Evolutionary conservation across 2,329 filamentous ascomycete genomes (phyloP), one percentile per base, ranked within the genome.

Genomic region (Curvularia spicifera): DNA sequence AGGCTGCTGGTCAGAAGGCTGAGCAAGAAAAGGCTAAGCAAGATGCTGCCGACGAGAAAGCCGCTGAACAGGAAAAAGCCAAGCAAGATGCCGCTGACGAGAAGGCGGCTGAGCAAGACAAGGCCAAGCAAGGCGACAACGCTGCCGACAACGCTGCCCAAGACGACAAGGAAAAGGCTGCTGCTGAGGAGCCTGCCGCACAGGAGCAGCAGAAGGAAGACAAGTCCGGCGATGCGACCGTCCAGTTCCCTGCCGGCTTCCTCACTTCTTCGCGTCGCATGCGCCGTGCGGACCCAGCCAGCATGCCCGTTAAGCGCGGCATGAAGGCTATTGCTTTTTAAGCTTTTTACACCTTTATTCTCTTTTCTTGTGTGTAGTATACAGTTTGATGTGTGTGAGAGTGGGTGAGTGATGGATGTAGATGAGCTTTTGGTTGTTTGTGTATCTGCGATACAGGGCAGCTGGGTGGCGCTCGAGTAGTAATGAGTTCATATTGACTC

Each of bases 201-300:
- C 42, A 44, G 22, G 12, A 44, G 24, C 42, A 44, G 42, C 22
- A 44, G 20, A 22, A 44, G 24, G 40, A 15, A 42, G 40, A 24
- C 13, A 37, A 39, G 6, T n/a, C 56, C 4, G 57, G 57, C 2
- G 53, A 49, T 1, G 48, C 57, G 2, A 48, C 49, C 2, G 49
- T 61, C 20, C 48, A 59, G 22, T 40, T 56, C 24, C 59, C 59
- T 12, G 59, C 49, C 22, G 59, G 59, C 13, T 61, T 61, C 51
- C 51, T 61, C 6, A 56, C 44, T 10, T 47, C 53, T 37, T 43
- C 53, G 2, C 22, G 50, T n/a, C 45, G 54, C 12, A 37, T 33
- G 5, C 44, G 55, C 20, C 49, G 45, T 15, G 44, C 37, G 4
- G 35, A 48, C 9, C 45, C 37, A 10, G 44, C 43, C 8, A 42